Conservation (phyloP, 139 green algal species). For the Astrephomene gubernaculifera region DNA sequence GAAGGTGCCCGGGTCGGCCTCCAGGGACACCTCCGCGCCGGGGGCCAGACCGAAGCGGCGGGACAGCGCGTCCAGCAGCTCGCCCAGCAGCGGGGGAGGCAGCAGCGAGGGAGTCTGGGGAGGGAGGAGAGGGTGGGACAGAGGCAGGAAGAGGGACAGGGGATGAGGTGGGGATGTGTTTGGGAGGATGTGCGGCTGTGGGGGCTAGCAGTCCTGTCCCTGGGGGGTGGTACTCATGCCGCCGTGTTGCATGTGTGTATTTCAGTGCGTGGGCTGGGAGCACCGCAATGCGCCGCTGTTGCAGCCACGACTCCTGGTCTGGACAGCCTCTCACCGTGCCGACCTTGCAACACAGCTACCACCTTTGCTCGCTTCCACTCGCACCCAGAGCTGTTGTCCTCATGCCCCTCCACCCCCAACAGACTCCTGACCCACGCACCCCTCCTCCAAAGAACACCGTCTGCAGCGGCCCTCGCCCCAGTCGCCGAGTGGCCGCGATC, state of each 20-base stretch:
- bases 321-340: too few species aligned
- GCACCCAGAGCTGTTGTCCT: too few species aligned
- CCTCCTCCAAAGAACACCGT: constrained; percentile 94
- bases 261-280: too few species aligned
- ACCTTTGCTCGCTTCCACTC: too few species aligned
- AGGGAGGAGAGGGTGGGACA: background rate
- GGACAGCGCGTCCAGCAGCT: constrained; percentile 74
- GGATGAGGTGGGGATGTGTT: background rate
- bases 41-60: constrained; percentile 67
- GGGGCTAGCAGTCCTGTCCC: too few species aligned
- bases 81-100: constrained; percentile 74
- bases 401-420: too few species aligned
- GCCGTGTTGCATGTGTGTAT: too few species aligned
- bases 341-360: too few species aligned
- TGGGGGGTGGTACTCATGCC: too few species aligned
- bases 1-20: constrained; percentile 97
- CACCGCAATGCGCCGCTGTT: too few species aligned
- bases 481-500: constrained; percentile 65
- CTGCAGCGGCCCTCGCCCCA: constrained; percentile 56
- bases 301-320: too few species aligned
- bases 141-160: background rate
- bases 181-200: too few species aligned
- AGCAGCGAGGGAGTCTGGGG: constrained; percentile 90
- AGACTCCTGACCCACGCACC: constrained; percentile 44
- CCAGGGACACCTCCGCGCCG: constrained; percentile 89